Percentiles rank a stretch among this genome's conserved stretches.
phyloP scores from a whole-genome alignment of 1,284 basidiomycete genomes.

The Schizophyllum amplum region DNA sequence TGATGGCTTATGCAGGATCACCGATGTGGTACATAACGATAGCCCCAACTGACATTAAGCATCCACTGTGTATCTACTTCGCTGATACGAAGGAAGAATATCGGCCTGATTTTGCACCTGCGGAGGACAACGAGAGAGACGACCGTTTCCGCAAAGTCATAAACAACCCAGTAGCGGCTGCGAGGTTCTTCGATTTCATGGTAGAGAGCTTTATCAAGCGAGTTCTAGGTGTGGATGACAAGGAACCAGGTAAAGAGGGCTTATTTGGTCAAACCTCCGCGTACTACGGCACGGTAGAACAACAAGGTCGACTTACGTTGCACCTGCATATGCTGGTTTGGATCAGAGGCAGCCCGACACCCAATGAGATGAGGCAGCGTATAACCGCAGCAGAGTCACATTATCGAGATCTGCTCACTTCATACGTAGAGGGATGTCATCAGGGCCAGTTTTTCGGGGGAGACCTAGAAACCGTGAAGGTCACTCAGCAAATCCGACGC shows the following conservation, averaged over 20 bases:
- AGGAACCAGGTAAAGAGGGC: slow-evolving; percentile 8
- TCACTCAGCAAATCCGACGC: too few species aligned
- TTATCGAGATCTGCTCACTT: background rate
- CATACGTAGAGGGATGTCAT: slow-evolving; percentile 4
- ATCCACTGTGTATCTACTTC: slow-evolving; percentile 21
- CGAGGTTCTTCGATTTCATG: slow-evolving; percentile 18
- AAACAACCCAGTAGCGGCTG: slow-evolving; percentile 20
- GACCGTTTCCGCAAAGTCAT: slow-evolving; percentile 9
- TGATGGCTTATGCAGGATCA: slow-evolving; percentile 20
- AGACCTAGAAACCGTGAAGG: too few species aligned
- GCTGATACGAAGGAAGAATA: slow-evolving; percentile 12
- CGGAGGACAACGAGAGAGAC: too few species aligned
- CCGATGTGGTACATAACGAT: slow-evolving; percentile 23
- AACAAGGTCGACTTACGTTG: slow-evolving; percentile 7
- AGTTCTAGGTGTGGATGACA: slow-evolving; percentile 12
- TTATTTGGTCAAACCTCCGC: slow-evolving; percentile 19
- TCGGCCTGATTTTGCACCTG: background rate
- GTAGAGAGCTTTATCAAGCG: slow-evolving; percentile 18
- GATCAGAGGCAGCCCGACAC: slow-evolving; percentile 1
- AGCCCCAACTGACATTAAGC: slow-evolving; percentile 16
- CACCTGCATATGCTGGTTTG: slow-evolving; percentile 6
- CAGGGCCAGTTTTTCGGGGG: background rate
- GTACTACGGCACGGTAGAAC: slow-evolving; percentile 19
- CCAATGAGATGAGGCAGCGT: slow-evolving; percentile 13
- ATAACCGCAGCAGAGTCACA: too few species aligned